These are phyloP conservation scores for Myriosclerotinia scirpicola DNA, from an alignment of 2,329 filamentous ascomycete species.

Conservation along the genomic window DNA sequence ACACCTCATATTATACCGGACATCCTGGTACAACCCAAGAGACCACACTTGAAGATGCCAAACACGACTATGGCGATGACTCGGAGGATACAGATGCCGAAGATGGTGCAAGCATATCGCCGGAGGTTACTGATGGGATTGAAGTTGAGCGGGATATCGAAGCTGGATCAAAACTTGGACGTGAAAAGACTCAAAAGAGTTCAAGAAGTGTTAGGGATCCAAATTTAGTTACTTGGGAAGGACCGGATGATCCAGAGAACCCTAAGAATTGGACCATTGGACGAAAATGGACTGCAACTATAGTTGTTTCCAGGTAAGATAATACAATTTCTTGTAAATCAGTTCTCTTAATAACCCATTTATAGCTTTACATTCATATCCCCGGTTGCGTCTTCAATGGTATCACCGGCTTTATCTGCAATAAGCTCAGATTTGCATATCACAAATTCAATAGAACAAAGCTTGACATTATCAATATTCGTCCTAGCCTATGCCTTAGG, in stretches of 20 bases:
- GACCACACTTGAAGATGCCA: neutral
- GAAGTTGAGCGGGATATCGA: constrained; percentile 35
- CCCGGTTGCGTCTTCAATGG: constrained; percentile 54
- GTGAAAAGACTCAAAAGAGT: constrained; percentile 26
- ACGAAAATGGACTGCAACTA: constrained; percentile 51
- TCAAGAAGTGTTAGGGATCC: constrained; percentile 32
- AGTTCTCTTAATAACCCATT: too few relatives aligned
- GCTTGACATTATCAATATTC: constrained; percentile 48
- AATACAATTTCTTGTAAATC: too few relatives aligned
- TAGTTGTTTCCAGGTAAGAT: constrained; percentile 39
- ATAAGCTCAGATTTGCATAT: constrained; percentile 58
- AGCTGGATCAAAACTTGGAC: constrained; percentile 29
- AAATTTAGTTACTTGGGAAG: constrained; percentile 36
- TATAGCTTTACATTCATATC: constrained; percentile 50
- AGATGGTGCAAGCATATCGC: constrained; percentile 26
- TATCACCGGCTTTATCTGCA: constrained; percentile 51
- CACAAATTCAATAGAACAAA: constrained; percentile 47
- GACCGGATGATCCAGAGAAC: constrained; percentile 34
- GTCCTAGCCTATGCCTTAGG: constrained; percentile 49
- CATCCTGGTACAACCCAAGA: constrained; percentile 4
- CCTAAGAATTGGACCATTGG: constrained; percentile 36
- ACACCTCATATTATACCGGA: constrained; percentile 26
- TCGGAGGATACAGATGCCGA: constrained; percentile 22
- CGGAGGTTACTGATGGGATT: constrained; percentile 33
- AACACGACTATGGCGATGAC: neutral